Evolutionary conservation across 2,329 filamentous ascomycete species (phyloP).

Genomic region (Herpotrichia juniperi): DNA sequence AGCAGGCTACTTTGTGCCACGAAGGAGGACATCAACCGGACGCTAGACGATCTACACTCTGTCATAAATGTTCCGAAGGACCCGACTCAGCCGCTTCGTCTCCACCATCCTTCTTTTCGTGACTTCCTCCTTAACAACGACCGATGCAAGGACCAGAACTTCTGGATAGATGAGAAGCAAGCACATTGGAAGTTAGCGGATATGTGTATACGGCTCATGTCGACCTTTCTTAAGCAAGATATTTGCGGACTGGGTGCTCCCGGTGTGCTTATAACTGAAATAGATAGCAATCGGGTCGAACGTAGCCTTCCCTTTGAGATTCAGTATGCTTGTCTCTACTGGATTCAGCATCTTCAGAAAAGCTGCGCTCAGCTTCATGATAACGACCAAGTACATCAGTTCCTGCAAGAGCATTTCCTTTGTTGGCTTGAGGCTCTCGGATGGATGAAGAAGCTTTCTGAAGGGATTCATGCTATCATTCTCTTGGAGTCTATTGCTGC

Average conservation of each 20-base stretch:
- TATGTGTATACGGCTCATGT: constrained; percentile 42
- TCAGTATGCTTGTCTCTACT: constrained; percentile 20
- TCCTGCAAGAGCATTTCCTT: constrained; percentile 45
- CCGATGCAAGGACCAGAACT: constrained; percentile 24
- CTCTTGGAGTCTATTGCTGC: not conserved
- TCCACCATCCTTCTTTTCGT: constrained; percentile 28
- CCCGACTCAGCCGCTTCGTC: constrained; percentile 32
- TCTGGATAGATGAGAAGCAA: constrained; percentile 40
- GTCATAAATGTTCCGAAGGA: constrained; percentile 23
- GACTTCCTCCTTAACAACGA: constrained; percentile 18
- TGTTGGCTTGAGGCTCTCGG: constrained; percentile 52
- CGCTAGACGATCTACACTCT: constrained; percentile 29
- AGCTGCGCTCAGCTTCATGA: constrained; percentile 20
- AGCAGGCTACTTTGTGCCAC: not conserved
- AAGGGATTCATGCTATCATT: not conserved
- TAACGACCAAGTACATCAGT: constrained; percentile 29
- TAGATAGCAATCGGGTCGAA: too few species aligned
- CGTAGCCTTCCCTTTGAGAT: too few species aligned
- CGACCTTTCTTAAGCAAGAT: constrained; percentile 32
- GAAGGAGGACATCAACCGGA: constrained; percentile 14
- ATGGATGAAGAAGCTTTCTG: constrained; percentile 22
- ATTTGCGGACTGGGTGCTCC: constrained; percentile 38
- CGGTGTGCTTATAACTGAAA: too few species aligned
- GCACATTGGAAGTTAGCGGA: constrained; percentile 31
- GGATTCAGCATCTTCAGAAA: constrained; percentile 13